phyloP scores from a whole-genome alignment of 2,329 filamentous ascomycete species.

The Grosmannia penicillata region DNA sequence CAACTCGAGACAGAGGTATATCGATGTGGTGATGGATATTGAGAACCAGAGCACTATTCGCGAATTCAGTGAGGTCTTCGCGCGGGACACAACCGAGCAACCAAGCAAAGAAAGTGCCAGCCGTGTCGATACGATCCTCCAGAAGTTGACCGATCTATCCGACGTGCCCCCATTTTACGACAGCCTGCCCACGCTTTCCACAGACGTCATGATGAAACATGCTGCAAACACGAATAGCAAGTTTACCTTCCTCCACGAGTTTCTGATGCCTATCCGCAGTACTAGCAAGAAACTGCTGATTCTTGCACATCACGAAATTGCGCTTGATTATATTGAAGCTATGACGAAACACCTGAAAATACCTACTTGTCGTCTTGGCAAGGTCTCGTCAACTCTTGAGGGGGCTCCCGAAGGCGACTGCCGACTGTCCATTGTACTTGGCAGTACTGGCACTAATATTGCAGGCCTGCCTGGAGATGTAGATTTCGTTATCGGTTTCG shows the following conservation, averaged over 20 bases:
- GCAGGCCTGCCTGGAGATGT: constrained; percentile 23
- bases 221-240: constrained; percentile 43
- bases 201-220: constrained; percentile 33
- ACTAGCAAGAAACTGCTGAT: constrained; percentile 35
- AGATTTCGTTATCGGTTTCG: constrained; percentile 39
- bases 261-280: constrained; percentile 30
- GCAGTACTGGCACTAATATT: constrained; percentile 22
- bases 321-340: constrained; percentile 36
- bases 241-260: constrained; percentile 41
- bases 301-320: constrained; percentile 31
- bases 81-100: constrained; percentile 19
- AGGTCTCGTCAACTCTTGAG: constrained; percentile 1
- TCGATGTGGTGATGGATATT: constrained; percentile 29
- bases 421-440: constrained; percentile 24
- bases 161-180: constrained; percentile 40
- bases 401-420: constrained; percentile 4
- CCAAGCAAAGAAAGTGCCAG: constrained; percentile 25
- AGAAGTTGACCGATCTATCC: constrained; percentile 36
- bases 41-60: constrained; percentile 28
- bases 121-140: constrained; percentile 36
- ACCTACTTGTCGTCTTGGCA: constrained; percentile 15
- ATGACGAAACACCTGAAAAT: constrained; percentile 27
- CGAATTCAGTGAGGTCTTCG: constrained; percentile 29
- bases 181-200: constrained; percentile 26
- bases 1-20: constrained; percentile 35